These are phyloP conservation scores for Aspergillus thermomutatus DNA, from an alignment of 2,329 filamentous ascomycete genomes.

Conservation along the genomic window DNA sequence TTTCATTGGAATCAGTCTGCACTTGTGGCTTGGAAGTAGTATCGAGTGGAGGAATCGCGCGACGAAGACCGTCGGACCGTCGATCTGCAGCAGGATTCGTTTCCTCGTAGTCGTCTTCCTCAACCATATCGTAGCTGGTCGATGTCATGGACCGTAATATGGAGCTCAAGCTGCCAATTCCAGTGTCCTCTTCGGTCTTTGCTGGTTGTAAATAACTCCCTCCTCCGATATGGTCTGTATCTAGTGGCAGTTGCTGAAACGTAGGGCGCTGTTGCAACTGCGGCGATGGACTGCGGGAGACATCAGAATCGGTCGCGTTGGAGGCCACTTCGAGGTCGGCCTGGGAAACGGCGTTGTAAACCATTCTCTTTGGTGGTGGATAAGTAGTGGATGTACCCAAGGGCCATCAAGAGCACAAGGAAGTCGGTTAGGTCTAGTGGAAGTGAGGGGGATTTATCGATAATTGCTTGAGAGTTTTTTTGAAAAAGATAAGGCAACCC, in stretches of 20 bases:
- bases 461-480: background rate
- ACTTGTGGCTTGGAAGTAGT: slow-evolving; percentile 13
- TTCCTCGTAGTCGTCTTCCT: slow-evolving; percentile 46
- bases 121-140: slow-evolving; percentile 45
- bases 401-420: background rate
- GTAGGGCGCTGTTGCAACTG: slow-evolving; percentile 14
- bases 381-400: background rate
- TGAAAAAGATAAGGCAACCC: background rate
- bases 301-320: slow-evolving; percentile 33
- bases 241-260: slow-evolving; percentile 30
- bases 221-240: slow-evolving; percentile 31
- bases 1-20: background rate
- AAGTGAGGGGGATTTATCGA: background rate
- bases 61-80: slow-evolving; percentile 23
- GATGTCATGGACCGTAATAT: slow-evolving; percentile 38
- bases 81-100: slow-evolving; percentile 24
- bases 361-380: slow-evolving; percentile 29
- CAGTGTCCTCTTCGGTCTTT: slow-evolving; percentile 22
- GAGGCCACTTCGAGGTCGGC: slow-evolving; percentile 38
- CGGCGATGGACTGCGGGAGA: slow-evolving; percentile 31
- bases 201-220: slow-evolving; percentile 26
- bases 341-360: slow-evolving; percentile 44
- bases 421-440: background rate
- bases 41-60: slow-evolving; percentile 26
- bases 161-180: slow-evolving; percentile 25